phyloP scores from a whole-genome alignment of 345 rosid genomes.

The Hirschfeldia incana region DNA sequence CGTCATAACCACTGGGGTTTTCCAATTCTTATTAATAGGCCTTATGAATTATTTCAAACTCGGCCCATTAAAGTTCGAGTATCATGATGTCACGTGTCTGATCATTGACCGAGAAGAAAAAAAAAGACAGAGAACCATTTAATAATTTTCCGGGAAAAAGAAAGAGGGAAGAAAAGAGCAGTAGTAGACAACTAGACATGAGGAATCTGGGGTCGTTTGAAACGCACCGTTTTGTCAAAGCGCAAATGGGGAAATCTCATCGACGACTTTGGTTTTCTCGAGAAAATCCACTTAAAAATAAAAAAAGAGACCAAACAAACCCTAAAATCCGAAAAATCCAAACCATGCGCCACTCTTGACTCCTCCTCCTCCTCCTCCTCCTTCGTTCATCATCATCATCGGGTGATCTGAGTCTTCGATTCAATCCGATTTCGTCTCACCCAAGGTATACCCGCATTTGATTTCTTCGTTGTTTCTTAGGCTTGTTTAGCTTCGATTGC shows the following conservation, averaged over 20 bases:
- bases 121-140: background rate
- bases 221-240: conserved; percentile 36
- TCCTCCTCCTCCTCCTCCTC: conserved; percentile 9
- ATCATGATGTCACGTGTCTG: conserved; percentile 13
- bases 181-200: background rate
- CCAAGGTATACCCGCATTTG: too few relatives aligned
- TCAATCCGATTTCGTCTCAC: too few relatives aligned
- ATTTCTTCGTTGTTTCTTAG: too few relatives aligned
- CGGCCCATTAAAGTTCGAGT: conserved; percentile 7
- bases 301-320: conserved; percentile 6
- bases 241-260: conserved; percentile 18
- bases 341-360: conserved; percentile 2
- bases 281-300: background rate
- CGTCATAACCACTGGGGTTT: background rate
- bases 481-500: too few relatives aligned
- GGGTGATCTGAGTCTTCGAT: background rate
- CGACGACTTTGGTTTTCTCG: conserved; percentile 37
- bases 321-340: conserved; percentile 26
- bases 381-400: conserved; percentile 19
- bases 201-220: conserved; percentile 27
- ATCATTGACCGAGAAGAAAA: background rate
- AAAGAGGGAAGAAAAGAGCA: conserved; percentile 33
- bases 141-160: conserved; percentile 39
- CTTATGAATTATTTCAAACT: background rate
- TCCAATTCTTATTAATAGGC: background rate